Evolutionary conservation across 768 basidiomycete genomes (phyloP).

Genomic region (Xerocomellus intermedius): DNA sequence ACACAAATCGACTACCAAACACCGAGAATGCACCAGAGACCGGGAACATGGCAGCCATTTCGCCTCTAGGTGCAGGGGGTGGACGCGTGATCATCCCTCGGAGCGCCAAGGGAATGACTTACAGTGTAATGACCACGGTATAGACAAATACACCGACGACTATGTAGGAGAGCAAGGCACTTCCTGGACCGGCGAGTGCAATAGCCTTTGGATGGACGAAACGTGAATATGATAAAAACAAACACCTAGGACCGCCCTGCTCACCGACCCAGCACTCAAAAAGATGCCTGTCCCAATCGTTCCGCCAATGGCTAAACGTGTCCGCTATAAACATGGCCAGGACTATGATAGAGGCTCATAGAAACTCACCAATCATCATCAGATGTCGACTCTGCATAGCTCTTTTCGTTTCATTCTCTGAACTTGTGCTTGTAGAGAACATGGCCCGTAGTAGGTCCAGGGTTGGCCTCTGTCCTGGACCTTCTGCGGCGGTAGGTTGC

Average conservation of each 20-base stretch:
- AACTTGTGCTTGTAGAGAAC: constrained; percentile 8
- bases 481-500: not conserved
- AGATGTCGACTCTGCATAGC: constrained; percentile 42
- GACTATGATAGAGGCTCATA: not conserved
- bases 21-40: constrained; percentile 61
- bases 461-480: not conserved
- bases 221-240: not conserved
- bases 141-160: constrained; percentile 61
- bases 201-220: constrained; percentile 41
- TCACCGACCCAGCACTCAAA: constrained; percentile 54
- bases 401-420: constrained; percentile 34
- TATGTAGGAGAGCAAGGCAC: constrained; percentile 59
- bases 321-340: not conserved
- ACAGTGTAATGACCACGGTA: constrained; percentile 60
- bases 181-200: constrained; percentile 56
- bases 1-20: constrained; percentile 58
- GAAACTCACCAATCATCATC: constrained; percentile 40
- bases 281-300: constrained; percentile 64
- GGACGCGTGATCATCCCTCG: not conserved
- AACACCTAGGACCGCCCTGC: constrained; percentile 6
- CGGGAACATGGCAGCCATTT: constrained; percentile 65
- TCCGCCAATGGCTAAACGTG: constrained; percentile 46
- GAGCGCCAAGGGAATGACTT: constrained; percentile 8
- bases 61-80: constrained; percentile 40
- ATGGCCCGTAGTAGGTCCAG: not conserved